Evolutionary conservation across 179 eudicot species (phyloP).

Genomic region (Silene coronaria): DNA sequence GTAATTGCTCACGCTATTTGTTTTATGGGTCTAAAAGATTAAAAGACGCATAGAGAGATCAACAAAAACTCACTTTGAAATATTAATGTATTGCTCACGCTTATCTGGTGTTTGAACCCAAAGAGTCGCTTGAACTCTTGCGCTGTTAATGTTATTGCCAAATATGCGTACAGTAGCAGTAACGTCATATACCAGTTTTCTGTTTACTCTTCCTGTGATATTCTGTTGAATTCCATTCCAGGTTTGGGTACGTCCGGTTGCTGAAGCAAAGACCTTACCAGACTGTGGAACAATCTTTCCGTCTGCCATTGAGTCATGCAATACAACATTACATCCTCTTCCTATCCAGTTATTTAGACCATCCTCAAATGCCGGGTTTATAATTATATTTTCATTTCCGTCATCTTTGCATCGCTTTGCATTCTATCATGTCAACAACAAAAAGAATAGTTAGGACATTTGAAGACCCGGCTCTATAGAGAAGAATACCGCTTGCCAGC

Average conservation of each 20-base stretch:
- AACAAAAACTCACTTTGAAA: conserved; percentile 48
- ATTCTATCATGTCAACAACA: conserved; percentile 26
- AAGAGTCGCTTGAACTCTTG: conserved; percentile 61
- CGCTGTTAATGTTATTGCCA: conserved; percentile 48
- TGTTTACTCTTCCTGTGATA: conserved; percentile 53
- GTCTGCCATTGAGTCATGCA: conserved; percentile 66
- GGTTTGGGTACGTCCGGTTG: conserved; percentile 60
- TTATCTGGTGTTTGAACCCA: conserved; percentile 64
- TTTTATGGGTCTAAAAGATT: no score
- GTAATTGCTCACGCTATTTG: no score
- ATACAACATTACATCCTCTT: conserved; percentile 62
- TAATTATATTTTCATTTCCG: conserved; percentile 53
- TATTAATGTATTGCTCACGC: conserved; percentile 67
- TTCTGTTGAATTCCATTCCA: conserved; percentile 97
- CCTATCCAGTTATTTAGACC: conserved; percentile 84
- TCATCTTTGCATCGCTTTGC: conserved; percentile 17
- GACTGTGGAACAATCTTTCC: conserved; percentile 57
- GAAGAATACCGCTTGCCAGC: neutral
- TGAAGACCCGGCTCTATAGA: neutral
- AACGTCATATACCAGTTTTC: conserved; percentile 72
- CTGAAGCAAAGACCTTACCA: conserved; percentile 72
- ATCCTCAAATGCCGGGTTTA: conserved; percentile 67
- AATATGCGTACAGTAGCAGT: conserved; percentile 69
- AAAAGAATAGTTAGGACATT: neutral
- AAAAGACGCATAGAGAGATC: neutral